A percentile compares a stretch with the other conserved stretches of the same genome.
These are phyloP conservation scores for Trichoderma arundinaceum DNA, from an alignment of 2,329 filamentous ascomycete species.

Conservation along the genomic window DNA sequence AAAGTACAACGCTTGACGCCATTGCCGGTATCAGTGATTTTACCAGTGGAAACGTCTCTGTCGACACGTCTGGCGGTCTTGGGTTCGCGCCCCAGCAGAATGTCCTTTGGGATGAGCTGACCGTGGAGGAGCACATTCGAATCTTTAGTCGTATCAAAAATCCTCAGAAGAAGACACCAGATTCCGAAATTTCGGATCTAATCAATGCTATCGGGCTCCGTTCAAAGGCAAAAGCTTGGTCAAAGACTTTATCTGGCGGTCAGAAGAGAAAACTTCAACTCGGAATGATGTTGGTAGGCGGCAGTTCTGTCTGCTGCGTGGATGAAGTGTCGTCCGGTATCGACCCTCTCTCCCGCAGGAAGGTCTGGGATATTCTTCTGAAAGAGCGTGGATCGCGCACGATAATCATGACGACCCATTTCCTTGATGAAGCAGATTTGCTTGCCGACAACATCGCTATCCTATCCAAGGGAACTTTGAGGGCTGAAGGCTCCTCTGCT, in stretches of 20 bases:
- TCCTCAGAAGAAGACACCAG: constrained; percentile 51
- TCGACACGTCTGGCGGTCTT: constrained; percentile 71
- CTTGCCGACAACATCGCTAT: constrained; percentile 74
- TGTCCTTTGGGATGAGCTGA: constrained; percentile 75
- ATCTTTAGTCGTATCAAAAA: constrained; percentile 75
- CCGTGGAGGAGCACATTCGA: constrained; percentile 71
- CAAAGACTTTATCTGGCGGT: constrained; percentile 72
- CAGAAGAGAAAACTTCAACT: constrained; percentile 79
- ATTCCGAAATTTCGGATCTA: constrained; percentile 52
- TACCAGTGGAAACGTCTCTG: constrained; percentile 66
- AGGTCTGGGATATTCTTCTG: constrained; percentile 64
- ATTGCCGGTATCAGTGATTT: constrained; percentile 42
- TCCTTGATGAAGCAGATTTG: constrained; percentile 76
- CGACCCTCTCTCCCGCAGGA: constrained; percentile 68
- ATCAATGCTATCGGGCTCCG: constrained; percentile 68
- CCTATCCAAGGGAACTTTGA: constrained; percentile 69
- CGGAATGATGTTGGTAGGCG: constrained; percentile 79
- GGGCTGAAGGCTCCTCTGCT: constrained; percentile 70
- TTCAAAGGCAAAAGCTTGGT: constrained; percentile 64
- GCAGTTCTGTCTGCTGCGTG: constrained; percentile 72
- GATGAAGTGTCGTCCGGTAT: constrained; percentile 78
- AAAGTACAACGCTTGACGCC: constrained; percentile 63
- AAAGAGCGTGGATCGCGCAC: constrained; percentile 69
- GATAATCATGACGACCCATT: constrained; percentile 75
- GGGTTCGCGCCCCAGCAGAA: constrained; percentile 78